Conservation (phyloP, 768 basidiomycete genomes). For the Boletus patriciae region DNA sequence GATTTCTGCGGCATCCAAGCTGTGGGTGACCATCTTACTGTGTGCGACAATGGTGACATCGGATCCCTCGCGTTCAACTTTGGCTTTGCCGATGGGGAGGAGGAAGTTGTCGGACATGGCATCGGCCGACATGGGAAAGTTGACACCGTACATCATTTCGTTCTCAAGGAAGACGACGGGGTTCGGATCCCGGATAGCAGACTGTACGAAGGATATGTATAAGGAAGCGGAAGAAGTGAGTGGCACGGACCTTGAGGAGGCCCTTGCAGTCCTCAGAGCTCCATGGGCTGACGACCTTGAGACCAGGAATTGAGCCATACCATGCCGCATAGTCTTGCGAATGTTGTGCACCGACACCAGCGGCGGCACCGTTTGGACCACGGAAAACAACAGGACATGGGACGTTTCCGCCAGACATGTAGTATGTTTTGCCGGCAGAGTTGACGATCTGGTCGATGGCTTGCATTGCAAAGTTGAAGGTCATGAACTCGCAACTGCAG, state of each 20-base stretch:
- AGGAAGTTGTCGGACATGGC: conserved; percentile 95
- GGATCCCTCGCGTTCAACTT: conserved; percentile 88
- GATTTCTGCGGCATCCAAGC: conserved; percentile 89
- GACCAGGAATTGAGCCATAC: conserved; percentile 90
- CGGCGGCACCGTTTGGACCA: conserved; percentile 97
- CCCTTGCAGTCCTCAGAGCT: conserved; percentile 99
- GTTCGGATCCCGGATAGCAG: conserved; percentile 98
- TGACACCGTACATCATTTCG: conserved; percentile 97
- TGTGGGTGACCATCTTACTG: conserved; percentile 96
- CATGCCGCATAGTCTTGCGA: conserved; percentile 97
- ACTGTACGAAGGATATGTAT: conserved; percentile 40
- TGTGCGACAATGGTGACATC: conserved; percentile 97
- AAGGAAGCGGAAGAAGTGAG: neutral
- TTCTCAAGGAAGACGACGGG: conserved; percentile 99
- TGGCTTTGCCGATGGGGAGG: conserved; percentile 95
- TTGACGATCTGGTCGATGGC: conserved; percentile 99
- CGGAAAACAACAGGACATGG: conserved; percentile 99
- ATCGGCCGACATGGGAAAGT: conserved; percentile 94
- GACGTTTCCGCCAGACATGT: conserved; percentile 99
- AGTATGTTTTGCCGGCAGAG: conserved; percentile 99
- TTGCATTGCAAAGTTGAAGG: conserved; percentile 99
- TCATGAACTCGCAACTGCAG: conserved; percentile 97
- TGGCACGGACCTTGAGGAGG: conserved; percentile 75
- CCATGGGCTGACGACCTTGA: conserved; percentile 98
- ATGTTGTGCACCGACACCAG: conserved; percentile 96